These are phyloP conservation scores for Epichloe typhina DNA, from an alignment of 2,329 filamentous ascomycete genomes.

Conservation along the genomic window DNA sequence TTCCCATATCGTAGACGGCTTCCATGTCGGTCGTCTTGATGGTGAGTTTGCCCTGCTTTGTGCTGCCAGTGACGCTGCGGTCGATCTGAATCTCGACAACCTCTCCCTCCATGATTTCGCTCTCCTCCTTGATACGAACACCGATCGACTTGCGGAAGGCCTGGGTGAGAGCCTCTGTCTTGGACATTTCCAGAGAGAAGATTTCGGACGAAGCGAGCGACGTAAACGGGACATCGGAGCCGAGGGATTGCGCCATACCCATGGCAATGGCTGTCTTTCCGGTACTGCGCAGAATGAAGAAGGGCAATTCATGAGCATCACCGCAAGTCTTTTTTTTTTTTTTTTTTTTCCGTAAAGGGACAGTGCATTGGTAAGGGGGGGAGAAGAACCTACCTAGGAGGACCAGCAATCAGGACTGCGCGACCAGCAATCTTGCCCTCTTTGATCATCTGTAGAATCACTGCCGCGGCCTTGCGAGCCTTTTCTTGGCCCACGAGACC, in stretches of 20 bases:
- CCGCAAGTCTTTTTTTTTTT: background rate
- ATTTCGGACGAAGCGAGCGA: slow-evolving; percentile 93
- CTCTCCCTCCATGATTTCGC: slow-evolving; percentile 97
- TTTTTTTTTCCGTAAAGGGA: background rate
- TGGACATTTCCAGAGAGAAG: slow-evolving; percentile 98
- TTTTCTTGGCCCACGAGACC: slow-evolving; percentile 94
- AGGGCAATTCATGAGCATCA: background rate
- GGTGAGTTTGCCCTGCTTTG: slow-evolving; percentile 97
- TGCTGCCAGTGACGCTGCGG: slow-evolving; percentile 86
- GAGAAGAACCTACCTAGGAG: slow-evolving; percentile 49
- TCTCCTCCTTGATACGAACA: slow-evolving; percentile 96
- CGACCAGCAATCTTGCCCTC: slow-evolving; percentile 96
- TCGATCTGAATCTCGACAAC: slow-evolving; percentile 99
- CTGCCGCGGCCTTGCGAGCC: slow-evolving; percentile 87
- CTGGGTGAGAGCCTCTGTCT: slow-evolving; percentile 94
- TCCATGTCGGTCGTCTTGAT: slow-evolving; percentile 99
- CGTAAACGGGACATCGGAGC: slow-evolving; percentile 89
- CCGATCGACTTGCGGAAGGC: slow-evolving; percentile 99
- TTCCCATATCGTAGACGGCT: slow-evolving; percentile 98
- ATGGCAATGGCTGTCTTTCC: slow-evolving; percentile 98
- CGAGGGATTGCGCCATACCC: slow-evolving; percentile 95
- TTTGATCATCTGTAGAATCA: slow-evolving; percentile 98
- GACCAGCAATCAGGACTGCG: slow-evolving; percentile 87
- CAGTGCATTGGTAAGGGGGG: background rate
- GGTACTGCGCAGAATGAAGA: slow-evolving; percentile 44